Percentiles rank a stretch among this genome's conserved stretches.
Evolutionary conservation across 495 filamentous ascomycete genomes (phyloP).

Genomic region (Neurospora sp.): DNA sequence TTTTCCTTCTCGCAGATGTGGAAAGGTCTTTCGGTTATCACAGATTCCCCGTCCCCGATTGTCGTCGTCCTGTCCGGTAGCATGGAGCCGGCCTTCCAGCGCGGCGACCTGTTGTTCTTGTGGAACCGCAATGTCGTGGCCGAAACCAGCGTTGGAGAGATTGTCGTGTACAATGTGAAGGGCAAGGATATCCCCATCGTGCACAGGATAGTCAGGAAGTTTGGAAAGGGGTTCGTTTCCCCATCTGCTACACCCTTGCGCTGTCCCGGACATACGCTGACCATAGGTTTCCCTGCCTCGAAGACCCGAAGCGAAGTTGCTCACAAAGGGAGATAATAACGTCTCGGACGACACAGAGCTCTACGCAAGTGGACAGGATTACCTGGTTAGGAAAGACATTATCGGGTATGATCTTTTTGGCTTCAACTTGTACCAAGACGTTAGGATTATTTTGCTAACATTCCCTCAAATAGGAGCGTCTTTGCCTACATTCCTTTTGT

Average conservation of each 20-base stretch:
- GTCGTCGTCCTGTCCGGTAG: slow-evolving; percentile 90
- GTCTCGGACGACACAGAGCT: slow-evolving; percentile 88
- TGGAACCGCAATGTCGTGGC: slow-evolving; percentile 74
- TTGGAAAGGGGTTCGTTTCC: slow-evolving; percentile 44
- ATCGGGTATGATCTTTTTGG: slow-evolving; percentile 45
- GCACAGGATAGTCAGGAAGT: slow-evolving; percentile 71
- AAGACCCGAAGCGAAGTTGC: slow-evolving; percentile 45
- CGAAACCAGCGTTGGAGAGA: slow-evolving; percentile 69
- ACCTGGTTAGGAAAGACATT: slow-evolving; percentile 78
- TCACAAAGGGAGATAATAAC: slow-evolving; percentile 99
- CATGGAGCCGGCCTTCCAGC: slow-evolving; percentile 97
- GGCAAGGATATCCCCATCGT: slow-evolving; percentile 94
- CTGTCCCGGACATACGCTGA: background rate
- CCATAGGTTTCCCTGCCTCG: background rate
- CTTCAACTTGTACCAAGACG: background rate
- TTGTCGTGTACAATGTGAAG: slow-evolving; percentile 90
- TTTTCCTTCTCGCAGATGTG: slow-evolving; percentile 47
- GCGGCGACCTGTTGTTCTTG: slow-evolving; percentile 84
- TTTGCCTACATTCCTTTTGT: slow-evolving; percentile 91
- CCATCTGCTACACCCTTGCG: background rate
- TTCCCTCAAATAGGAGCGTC: slow-evolving; percentile 45
- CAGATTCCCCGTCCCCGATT: slow-evolving; percentile 84
- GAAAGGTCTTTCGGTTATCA: slow-evolving; percentile 84
- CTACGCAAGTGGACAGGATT: slow-evolving; percentile 70
- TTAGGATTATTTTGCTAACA: background rate